Evolutionary conservation across 164 flowering plant genomes (phyloP), one percentile per base, ranked within the genome.

Genomic region (Vitis cinerea): DNA sequence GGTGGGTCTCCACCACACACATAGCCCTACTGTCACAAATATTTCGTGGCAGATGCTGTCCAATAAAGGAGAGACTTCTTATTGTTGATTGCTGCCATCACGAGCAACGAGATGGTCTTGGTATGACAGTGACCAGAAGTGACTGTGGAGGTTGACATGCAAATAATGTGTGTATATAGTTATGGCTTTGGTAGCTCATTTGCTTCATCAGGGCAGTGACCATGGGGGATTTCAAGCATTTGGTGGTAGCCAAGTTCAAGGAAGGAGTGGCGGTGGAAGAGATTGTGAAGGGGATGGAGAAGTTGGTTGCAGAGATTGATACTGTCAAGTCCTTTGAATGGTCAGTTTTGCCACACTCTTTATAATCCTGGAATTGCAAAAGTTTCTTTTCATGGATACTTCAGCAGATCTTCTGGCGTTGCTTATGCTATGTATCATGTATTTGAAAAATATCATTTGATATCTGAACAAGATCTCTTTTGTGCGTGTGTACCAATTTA

Each of bases 191-290:
- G 51, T 54, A n/a, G 17, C 14, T 3, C 13, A 4, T 57, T 48
- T 8, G 61, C 6, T 48, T 23, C 56, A 37, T 27, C 5, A n/a
- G 61, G 48, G 67, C 50, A 69, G 68, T 31, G 52, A 44, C 56
- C 59, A 87, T 84, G 92, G 87, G 84, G 65, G 93, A 85, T 55
- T 73, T 88, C 69, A 90, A 85, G 84, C 96, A 93, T 74, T 74
- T 93, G 81, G 96, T 89, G 60, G 57, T 93, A 74, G 93, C 74
- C n/a, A 90, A 89, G 90, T 93, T 93, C 82, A 93, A 90, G 77
- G 92, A 88, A 61, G 96, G 77, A 11, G 88, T 77, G 2, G 85
- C 50, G n/a, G 93, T 88, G 55, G 90, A 93, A 12, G 96, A 86
- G 14, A 66, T 93, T 9, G 11, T 86, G 48, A 81, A 93, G 63